phyloP scores from a whole-genome alignment of 2,329 filamentous ascomycete species.

The Exophiala dermatitidis region DNA sequence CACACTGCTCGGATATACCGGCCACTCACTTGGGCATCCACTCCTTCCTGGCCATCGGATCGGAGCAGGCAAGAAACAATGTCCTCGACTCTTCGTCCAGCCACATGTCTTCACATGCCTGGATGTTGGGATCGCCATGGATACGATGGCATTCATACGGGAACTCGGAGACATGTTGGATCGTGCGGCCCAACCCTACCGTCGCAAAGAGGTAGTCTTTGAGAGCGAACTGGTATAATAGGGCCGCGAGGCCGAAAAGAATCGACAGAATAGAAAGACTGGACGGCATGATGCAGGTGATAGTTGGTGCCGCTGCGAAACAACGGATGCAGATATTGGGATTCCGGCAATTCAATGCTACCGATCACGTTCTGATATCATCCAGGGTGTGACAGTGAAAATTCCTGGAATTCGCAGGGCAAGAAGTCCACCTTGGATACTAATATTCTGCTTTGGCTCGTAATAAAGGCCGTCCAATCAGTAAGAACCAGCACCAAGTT shows the following conservation, averaged over 20 bases:
- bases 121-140: conserved; percentile 27
- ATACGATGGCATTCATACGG: conserved; percentile 28
- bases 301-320: too few species aligned
- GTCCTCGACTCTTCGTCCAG: conserved; percentile 27
- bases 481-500: too few species aligned
- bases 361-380: too few species aligned
- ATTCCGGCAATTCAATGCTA: not conserved
- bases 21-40: conserved; percentile 27
- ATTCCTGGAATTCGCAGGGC: too few species aligned
- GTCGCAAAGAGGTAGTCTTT: conserved; percentile 28
- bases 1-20: too few species aligned
- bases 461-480: too few species aligned
- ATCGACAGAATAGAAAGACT: conserved; percentile 9
- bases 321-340: not conserved
- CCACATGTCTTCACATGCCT: conserved; percentile 31
- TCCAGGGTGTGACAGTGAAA: too few species aligned
- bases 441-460: too few species aligned
- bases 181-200: conserved; percentile 29
- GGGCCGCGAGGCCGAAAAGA: conserved; percentile 22
- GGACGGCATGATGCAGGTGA: conserved; percentile 5
- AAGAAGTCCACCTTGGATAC: too few species aligned
- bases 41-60: conserved; percentile 20
- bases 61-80: conserved; percentile 28
- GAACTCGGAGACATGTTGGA: conserved; percentile 32
- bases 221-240: conserved; percentile 31